Evolutionary conservation across 345 rosid species (phyloP).

Genomic region (Dovyalis caffra): DNA sequence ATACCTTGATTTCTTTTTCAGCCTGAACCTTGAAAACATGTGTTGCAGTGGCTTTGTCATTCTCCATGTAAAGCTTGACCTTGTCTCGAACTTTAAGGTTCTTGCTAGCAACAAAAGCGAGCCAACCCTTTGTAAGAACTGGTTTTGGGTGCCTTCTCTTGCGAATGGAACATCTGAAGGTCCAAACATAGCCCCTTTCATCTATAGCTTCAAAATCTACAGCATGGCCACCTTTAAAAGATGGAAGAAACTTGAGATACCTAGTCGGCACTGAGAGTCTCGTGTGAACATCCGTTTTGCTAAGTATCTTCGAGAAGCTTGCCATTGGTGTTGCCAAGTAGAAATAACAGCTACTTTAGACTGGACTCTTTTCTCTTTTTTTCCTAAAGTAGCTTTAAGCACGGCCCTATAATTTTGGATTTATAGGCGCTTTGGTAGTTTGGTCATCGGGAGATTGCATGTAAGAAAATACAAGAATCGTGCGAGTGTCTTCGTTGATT

Average conservation of each 20-base stretch:
- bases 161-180: background rate
- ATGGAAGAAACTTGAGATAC: background rate
- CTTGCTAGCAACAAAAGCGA: background rate
- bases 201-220: background rate
- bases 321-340: too few relatives aligned
- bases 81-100: background rate
- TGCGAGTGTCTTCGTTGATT: too few relatives aligned
- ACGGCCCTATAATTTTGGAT: too few relatives aligned
- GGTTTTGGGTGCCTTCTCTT: background rate
- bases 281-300: background rate
- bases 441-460: too few relatives aligned
- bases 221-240: background rate
- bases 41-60: background rate
- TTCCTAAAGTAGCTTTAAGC: too few relatives aligned
- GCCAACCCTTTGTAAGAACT: background rate
- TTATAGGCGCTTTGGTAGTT: too few relatives aligned
- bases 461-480: too few relatives aligned
- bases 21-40: background rate
- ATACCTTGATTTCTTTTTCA: background rate
- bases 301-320: background rate
- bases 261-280: background rate
- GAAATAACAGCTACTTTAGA: too few relatives aligned
- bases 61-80: background rate
- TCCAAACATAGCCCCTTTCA: background rate
- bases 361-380: too few relatives aligned